A percentile compares a stretch with the other conserved stretches of the same genome.
Conservation (phyloP, 1,284 basidiomycete species). For the Cutaneotrichosporon sp. region DNA sequence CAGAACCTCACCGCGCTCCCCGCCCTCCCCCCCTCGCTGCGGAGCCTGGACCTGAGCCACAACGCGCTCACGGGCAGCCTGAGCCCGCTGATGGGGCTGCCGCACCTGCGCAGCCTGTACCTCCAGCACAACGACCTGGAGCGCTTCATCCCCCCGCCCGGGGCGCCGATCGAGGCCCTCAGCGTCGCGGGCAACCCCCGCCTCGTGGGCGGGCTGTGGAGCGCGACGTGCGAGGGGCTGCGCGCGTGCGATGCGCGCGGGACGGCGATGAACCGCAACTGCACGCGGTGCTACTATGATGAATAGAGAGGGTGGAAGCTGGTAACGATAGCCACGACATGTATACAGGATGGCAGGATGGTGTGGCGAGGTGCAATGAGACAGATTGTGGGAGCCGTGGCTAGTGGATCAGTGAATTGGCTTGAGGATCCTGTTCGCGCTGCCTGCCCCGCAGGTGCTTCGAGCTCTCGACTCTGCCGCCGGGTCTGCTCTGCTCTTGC, state of each 20-base stretch:
- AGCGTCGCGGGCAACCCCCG: constrained; percentile 4
- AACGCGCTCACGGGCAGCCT: constrained; percentile 15
- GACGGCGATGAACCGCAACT: background rate
- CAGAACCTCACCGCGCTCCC: background rate
- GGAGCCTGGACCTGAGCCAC: background rate
- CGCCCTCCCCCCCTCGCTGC: background rate
- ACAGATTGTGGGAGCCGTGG: no score
- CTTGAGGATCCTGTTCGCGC: no score
- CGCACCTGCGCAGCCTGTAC: background rate
- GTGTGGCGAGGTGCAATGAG: no score
- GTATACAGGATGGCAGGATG: no score
- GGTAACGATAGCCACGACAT: background rate
- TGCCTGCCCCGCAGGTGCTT: no score
- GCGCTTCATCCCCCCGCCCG: background rate
- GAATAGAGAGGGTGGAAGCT: background rate
- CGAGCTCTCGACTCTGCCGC: no score
- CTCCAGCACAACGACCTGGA: constrained; percentile 12
- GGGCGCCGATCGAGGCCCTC: background rate
- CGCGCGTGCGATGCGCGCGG: constrained; percentile 2
- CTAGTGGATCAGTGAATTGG: no score
- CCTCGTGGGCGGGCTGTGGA: background rate
- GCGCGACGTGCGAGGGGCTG: background rate
- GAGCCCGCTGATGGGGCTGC: constrained; percentile 34
- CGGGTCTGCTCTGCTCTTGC: no score
- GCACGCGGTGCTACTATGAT: background rate